Evolutionary conservation across 164 flowering plant species (phyloP).

Genomic region (Macadamia integrifolia): DNA sequence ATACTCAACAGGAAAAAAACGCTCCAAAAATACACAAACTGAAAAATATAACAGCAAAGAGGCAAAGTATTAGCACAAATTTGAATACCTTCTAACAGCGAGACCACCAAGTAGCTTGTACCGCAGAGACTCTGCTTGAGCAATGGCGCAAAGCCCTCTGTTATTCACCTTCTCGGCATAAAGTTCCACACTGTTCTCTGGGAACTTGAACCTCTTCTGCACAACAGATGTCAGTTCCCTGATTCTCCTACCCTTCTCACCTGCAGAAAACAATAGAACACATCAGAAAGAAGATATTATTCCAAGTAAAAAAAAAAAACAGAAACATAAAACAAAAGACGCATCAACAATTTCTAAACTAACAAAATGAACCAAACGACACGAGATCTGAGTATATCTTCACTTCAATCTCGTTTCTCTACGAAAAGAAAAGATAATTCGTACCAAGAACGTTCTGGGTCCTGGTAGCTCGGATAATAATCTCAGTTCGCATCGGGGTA

Average conservation of each 20-base stretch:
- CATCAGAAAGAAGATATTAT: too few relatives aligned
- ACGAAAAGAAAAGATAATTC: neutral
- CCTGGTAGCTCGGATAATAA: constrained; percentile 29
- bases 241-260: constrained; percentile 19
- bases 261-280: neutral
- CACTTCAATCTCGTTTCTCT: neutral
- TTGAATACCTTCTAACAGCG: constrained; percentile 22
- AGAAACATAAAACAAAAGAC: too few relatives aligned
- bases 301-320: neutral
- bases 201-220: constrained; percentile 23
- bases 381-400: too few relatives aligned
- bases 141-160: constrained; percentile 28
- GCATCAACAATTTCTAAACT: neutral
- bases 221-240: constrained; percentile 22
- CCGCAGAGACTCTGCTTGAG: constrained; percentile 27
- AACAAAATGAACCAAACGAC: neutral
- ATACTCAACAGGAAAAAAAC: too few relatives aligned
- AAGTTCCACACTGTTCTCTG: constrained; percentile 22
- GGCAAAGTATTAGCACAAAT: neutral
- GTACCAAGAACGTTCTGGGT: constrained; percentile 26
- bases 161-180: constrained; percentile 27
- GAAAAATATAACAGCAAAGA: neutral
- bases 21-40: neutral
- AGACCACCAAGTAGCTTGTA: constrained; percentile 32
- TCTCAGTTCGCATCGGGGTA: constrained; percentile 34